Evolutionary conservation across 2,329 filamentous ascomycete species (phyloP).

Genomic region (Sphaceloma murrayae): DNA sequence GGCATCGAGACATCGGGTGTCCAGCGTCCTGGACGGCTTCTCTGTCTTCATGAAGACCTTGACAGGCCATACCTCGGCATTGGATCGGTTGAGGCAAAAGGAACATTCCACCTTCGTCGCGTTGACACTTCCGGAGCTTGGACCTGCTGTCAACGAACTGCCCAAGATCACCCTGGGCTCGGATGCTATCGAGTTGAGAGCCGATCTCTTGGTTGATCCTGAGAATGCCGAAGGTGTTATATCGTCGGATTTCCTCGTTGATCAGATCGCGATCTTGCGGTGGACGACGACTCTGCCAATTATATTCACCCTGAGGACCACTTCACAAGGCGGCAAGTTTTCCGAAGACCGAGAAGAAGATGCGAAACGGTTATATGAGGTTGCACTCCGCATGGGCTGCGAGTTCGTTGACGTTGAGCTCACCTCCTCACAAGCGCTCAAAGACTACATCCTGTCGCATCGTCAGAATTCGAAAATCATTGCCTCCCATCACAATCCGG

Average conservation of each 20-base stretch:
- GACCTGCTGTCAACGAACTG: conserved; percentile 53
- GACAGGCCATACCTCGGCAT: conserved; percentile 47
- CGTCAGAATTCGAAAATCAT: conserved; percentile 74
- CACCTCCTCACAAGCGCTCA: conserved; percentile 66
- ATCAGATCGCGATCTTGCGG: conserved; percentile 72
- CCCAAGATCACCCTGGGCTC: conserved; percentile 69
- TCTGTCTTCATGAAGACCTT: conserved; percentile 61
- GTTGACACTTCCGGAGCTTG: conserved; percentile 69
- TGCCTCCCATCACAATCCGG: conserved; percentile 87
- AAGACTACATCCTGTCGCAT: conserved; percentile 44
- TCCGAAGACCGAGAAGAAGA: conserved; percentile 61
- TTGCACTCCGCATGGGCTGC: conserved; percentile 71
- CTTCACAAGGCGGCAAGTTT: conserved; percentile 78
- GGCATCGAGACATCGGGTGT: conserved; percentile 26
- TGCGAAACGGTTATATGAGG: conserved; percentile 63
- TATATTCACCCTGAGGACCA: conserved; percentile 84
- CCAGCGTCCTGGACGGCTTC: conserved; percentile 42
- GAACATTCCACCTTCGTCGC: conserved; percentile 84
- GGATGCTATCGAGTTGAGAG: conserved; percentile 88
- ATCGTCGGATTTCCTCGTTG: conserved; percentile 64
- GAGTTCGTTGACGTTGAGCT: conserved; percentile 94
- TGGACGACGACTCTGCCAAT: conserved; percentile 64
- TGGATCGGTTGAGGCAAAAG: conserved; percentile 53
- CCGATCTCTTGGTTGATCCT: conserved; percentile 75
- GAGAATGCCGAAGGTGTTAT: conserved; percentile 48